Evolutionary conservation across 108 stramenopile genomes (phyloP).

Genomic region (Pseudonitzschia multiseries): DNA sequence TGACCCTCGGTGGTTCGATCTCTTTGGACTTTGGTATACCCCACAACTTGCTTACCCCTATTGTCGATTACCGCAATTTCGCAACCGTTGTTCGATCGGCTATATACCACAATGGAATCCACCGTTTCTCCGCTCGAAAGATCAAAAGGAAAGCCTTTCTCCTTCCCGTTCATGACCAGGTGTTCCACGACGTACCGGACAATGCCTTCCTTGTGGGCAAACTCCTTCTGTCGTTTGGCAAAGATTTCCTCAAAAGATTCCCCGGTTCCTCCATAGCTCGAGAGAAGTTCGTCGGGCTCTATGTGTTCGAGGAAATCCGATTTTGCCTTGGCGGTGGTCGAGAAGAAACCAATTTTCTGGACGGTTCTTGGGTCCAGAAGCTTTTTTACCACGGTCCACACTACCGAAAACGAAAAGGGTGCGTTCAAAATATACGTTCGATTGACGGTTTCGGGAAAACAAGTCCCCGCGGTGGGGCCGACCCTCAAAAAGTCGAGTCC

Average conservation of each 20-base stretch:
- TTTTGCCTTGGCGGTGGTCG: constrained; percentile 15
- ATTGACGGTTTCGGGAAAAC: constrained; percentile 29
- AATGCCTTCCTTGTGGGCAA: not conserved
- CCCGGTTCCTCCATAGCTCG: constrained; percentile 22
- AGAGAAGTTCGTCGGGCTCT: constrained; percentile 14
- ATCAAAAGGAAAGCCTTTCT: not conserved
- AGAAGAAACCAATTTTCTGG: constrained; percentile 18
- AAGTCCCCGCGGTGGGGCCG: not conserved
- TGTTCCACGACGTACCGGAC: constrained; percentile 4
- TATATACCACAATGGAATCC: constrained; percentile 11
- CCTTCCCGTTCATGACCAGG: not conserved
- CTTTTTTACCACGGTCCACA: constrained; percentile 11
- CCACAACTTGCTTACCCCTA: not conserved
- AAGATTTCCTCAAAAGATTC: constrained; percentile 20
- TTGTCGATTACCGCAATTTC: not conserved
- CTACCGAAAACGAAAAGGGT: constrained; percentile 12
- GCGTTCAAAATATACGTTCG: constrained; percentile 23
- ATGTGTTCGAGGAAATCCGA: not conserved
- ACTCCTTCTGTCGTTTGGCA: not conserved
- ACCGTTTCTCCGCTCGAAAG: not conserved
- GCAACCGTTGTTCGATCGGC: constrained; percentile 5
- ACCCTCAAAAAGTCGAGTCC: constrained; percentile 12
- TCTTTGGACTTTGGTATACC: not conserved
- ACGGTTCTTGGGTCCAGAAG: constrained; percentile 9
- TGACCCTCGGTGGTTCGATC: not conserved